A percentile compares a stretch with the other conserved stretches of the same genome.
phyloP scores from a whole-genome alignment of 2,329 filamentous ascomycete species.

The Sporothrix mexicana region DNA sequence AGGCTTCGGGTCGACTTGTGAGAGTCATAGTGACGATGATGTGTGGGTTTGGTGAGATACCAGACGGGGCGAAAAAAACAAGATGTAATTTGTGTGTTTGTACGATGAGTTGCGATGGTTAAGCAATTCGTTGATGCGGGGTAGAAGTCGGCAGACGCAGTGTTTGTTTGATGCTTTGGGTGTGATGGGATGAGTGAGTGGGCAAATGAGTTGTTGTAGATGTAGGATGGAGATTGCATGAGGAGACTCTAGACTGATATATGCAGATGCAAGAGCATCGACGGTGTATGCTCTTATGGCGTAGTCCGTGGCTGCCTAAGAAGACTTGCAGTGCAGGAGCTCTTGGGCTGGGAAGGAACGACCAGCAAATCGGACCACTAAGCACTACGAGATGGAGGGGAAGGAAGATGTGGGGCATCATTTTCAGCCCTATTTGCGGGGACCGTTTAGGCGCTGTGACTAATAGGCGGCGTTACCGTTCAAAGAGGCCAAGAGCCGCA shows the following conservation, averaged over 20 bases:
- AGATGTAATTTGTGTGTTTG: neutral
- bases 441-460: neutral
- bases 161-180: neutral
- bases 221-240: neutral
- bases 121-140: neutral
- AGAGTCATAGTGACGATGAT: conserved; percentile 9
- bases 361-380: conserved; percentile 1
- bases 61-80: neutral
- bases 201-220: neutral
- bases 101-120: neutral
- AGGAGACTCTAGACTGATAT: neutral
- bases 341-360: conserved; percentile 14
- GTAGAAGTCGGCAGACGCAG: neutral
- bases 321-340: neutral
- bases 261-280: too few species aligned
- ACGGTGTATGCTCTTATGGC: neutral
- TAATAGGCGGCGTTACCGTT: neutral
- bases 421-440: conserved; percentile 22
- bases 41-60: too few species aligned
- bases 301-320: neutral
- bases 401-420: conserved; percentile 1
- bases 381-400: neutral
- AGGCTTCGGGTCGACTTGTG: neutral
- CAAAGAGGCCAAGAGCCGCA: too few species aligned
- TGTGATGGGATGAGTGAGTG: neutral